Evolutionary conservation across 176 grass and related monocot species (phyloP), one percentile per base, ranked within the genome.

Genomic region (Rhynchospora tenuis): DNA sequence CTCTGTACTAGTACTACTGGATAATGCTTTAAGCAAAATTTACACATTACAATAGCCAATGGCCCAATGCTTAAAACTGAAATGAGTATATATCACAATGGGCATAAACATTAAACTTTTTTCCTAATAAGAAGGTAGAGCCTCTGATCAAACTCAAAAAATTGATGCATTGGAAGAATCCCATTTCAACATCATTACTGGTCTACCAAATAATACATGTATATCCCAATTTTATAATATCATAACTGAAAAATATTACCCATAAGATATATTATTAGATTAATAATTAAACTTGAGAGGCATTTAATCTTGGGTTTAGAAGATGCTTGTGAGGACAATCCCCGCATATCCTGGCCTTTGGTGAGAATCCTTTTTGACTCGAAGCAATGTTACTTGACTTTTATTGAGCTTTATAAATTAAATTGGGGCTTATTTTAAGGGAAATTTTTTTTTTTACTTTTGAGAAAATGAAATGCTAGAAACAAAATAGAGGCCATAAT

Each of bases 101-200:
- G 63, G 27, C 3, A 16, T 17, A 8, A 74, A 31, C 42, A 51
- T 84, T 88, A 85, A 84, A 93, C 59, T 83, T 87, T 38, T 87
- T 38, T 91, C 45, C 84, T 59, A 5, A 93, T 93, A 6, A 90
- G 84, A 55, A 97, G 84, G 54, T 91, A 90, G 22, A 91, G 9
- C 61, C 84, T 91, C 68, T 93, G 84, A 83, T 97, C 86, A 79
- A 93, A 82, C 82, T 87, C 71, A 0, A 91, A 91, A 4, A 29
- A 14, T 80, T 1, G 24, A 20, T 15, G 81, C 81, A 73, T 52
- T 74, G 22, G 91, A 85, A 28, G 88, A 81, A 43, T 91, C 86
- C 9, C 87, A 86, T 57, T 90, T 88, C 15, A 93, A 87, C 84
- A 87, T 22, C 91, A 91, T 91, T 33, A 91, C 66, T 17, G 88